Evolutionary conservation across 768 basidiomycete species (phyloP), one percentile per base, ranked within the genome.

Genomic region (Suillus variegatus): DNA sequence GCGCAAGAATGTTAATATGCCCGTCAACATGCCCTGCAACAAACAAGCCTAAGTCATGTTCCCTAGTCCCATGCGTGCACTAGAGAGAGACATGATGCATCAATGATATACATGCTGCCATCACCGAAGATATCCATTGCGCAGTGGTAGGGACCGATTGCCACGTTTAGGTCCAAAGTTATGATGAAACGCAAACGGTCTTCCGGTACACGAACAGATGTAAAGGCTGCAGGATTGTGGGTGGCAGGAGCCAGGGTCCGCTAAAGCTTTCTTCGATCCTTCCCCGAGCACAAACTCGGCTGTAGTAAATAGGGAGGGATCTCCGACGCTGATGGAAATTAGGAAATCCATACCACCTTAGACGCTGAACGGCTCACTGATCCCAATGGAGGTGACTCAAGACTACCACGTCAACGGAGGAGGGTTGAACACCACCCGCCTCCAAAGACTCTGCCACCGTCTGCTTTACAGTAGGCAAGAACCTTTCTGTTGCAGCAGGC

Each of bases 321-420:
- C 76, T 7, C 85, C 85, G 55, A 81, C 74, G 70, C 75, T 73
- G 69, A 84, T 83, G 66, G 78, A 85, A 69, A 36, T 57, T 82
- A 77, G 18, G 70, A 68, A 3, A 82, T 80, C 8, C 72, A 70
- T 6, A 81, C 25, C 0, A 83, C 82, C 40, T 85, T 85, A 61
- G 80, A 80, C 12, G 60, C 69, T 25, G 77, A 10, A 83, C 81
- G 38, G 82, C 81, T 8, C 40, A 70, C 68, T 77, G 73, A 69
- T 86, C 85, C 67, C 79, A 86, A 70, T 88, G 85, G 58, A 81
- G 68, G 69, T 87, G 86, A 14, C 82, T 83, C 36, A 84, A 61
- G 41, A 80, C 76, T 41, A 86, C 77, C n/a, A 75, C 75, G 32
- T 78, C 69, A 64, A 88, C 77, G 18, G 82, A 77, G 8, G 70